Conservation (phyloP, 1,139 yeast genomes). For the Geotrichum armillariae region DNA sequence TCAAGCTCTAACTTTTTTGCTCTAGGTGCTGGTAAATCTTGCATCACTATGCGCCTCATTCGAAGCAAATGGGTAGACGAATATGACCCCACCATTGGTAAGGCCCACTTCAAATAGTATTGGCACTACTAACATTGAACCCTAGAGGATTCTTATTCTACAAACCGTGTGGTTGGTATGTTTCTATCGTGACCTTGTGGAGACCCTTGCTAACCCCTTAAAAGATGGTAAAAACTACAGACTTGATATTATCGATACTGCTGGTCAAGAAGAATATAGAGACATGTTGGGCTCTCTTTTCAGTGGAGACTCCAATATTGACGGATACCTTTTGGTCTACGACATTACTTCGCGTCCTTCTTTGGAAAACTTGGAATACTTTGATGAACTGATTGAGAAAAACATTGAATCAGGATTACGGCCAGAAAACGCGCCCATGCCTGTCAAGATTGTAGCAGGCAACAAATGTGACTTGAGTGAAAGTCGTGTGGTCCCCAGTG, state of each 20-base stretch:
- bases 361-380: constrained; percentile 75
- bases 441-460: constrained; percentile 40
- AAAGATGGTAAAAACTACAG: constrained; percentile 35
- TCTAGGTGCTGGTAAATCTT: constrained; percentile 36
- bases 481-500: constrained; percentile 76
- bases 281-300: constrained; percentile 53
- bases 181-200: too few species aligned
- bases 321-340: constrained; percentile 84
- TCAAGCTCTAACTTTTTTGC: not conserved
- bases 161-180: constrained; percentile 32
- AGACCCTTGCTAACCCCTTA: not conserved
- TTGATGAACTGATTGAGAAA: constrained; percentile 80
- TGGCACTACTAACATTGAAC: not conserved
- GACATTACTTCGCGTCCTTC: constrained; percentile 82
- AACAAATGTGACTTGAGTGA: constrained; percentile 58
- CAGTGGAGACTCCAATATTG: constrained; percentile 79
- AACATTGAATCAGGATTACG: constrained; percentile 54
- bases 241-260: constrained; percentile 41
- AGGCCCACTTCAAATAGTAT: too few species aligned
- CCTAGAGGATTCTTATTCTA: constrained; percentile 39
- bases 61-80: constrained; percentile 41
- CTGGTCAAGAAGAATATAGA: constrained; percentile 43
- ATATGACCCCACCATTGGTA: constrained; percentile 37
- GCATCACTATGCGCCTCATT: constrained; percentile 39
- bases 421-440: constrained; percentile 27